These are phyloP conservation scores for Orychophragmus violaceus DNA, from an alignment of 345 rosid genomes.

Conservation along the genomic window DNA sequence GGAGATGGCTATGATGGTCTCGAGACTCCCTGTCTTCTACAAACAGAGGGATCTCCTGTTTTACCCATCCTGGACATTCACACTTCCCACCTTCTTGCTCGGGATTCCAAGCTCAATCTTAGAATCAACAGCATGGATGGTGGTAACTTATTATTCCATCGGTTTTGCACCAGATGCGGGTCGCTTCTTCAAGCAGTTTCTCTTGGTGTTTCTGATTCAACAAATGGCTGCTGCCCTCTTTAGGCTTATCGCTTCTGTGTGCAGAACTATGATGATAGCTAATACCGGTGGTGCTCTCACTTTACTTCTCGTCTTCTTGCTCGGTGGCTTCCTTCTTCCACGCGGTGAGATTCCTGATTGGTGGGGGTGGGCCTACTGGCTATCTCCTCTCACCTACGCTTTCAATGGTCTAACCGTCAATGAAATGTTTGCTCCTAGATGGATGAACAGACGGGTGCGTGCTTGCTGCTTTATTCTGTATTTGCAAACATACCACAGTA, in stretches of 20 bases:
- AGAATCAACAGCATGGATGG: conserved; percentile 53
- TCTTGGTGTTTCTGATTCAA: conserved; percentile 40
- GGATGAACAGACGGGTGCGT: conserved; percentile 36
- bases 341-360: conserved; percentile 38
- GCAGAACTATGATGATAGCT: conserved; percentile 44
- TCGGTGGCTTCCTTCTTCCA: conserved; percentile 57
- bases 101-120: conserved; percentile 40
- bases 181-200: conserved; percentile 50
- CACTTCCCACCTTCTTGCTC: conserved; percentile 44
- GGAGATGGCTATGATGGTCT: conserved; percentile 52
- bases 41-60: conserved; percentile 64
- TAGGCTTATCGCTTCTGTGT: conserved; percentile 42
- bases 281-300: conserved; percentile 37
- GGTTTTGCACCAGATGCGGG: conserved; percentile 61
- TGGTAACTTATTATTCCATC: conserved; percentile 56
- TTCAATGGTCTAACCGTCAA: conserved; percentile 46
- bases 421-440: conserved; percentile 52
- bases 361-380: conserved; percentile 67
- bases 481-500: background rate
- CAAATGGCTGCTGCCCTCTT: conserved; percentile 38
- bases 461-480: conserved; percentile 4
- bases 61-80: conserved; percentile 74
- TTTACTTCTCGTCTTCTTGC: conserved; percentile 33
- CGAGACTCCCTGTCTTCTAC: conserved; percentile 62
- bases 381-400: conserved; percentile 55